Conservation (phyloP, 225 moss, liverwort and hornwort species). For the Thuidium tamariscinum region DNA sequence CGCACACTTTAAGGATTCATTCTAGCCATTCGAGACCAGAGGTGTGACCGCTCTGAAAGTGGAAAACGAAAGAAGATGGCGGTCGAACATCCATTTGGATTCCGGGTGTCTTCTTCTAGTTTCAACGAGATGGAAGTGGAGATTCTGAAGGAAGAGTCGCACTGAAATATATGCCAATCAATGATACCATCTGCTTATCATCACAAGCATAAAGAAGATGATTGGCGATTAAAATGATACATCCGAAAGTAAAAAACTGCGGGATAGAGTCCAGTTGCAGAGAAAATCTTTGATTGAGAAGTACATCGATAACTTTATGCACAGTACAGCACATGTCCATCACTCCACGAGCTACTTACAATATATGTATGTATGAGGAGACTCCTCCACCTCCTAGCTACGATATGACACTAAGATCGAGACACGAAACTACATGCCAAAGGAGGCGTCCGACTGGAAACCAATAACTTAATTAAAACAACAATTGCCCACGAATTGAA, state of each 20-base stretch:
- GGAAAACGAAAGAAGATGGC: background rate
- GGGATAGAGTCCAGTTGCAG: background rate
- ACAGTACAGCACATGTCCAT: conserved; percentile 20
- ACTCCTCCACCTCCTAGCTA: background rate
- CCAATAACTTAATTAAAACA: background rate
- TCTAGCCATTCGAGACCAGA: background rate
- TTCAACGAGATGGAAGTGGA: background rate
- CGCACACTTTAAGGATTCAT: background rate
- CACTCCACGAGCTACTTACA: background rate
- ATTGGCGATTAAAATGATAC: background rate
- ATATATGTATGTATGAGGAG: background rate
- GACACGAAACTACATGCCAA: background rate
- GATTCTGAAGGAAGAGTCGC: background rate
- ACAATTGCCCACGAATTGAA: background rate
- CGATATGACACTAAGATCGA: background rate
- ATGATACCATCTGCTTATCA: background rate
- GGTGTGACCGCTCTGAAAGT: background rate
- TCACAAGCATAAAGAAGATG: background rate
- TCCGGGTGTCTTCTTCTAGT: background rate
- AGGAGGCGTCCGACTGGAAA: background rate
- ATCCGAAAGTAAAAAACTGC: background rate
- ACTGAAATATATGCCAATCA: background rate
- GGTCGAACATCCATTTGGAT: background rate
- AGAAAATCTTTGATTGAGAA: conserved; percentile 5
- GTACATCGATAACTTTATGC: conserved; percentile 19